phyloP scores from a whole-genome alignment of 768 basidiomycete genomes.

The Zangia roseola region DNA sequence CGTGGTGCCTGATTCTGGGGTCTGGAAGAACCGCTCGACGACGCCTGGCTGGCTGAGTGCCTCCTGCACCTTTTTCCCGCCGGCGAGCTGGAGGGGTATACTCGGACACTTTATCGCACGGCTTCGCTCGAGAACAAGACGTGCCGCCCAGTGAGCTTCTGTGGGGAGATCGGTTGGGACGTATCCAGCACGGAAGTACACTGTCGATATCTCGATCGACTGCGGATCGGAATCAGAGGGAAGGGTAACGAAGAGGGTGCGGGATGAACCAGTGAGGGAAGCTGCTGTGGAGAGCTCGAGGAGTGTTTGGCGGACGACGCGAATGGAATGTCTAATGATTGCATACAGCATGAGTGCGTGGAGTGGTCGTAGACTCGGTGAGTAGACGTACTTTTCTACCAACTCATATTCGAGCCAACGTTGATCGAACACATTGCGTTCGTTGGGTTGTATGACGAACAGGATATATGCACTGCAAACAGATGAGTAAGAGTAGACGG shows the following conservation, averaged over 20 bases:
- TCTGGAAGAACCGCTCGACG: constrained; percentile 70
- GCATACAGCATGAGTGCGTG: background rate
- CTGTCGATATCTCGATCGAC: constrained; percentile 70
- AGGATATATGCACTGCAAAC: constrained; percentile 55
- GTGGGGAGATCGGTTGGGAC: constrained; percentile 78
- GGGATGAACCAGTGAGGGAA: constrained; percentile 45
- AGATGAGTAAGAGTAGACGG: background rate
- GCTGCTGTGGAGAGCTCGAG: constrained; percentile 62
- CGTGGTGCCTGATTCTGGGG: constrained; percentile 22
- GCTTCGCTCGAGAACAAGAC: constrained; percentile 77
- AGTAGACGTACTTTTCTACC: constrained; percentile 58
- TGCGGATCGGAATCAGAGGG: constrained; percentile 3
- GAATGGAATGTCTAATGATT: constrained; percentile 63
- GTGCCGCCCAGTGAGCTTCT: constrained; percentile 61
- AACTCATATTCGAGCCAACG: constrained; percentile 85
- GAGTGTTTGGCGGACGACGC: constrained; percentile 73
- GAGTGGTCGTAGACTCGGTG: too few species aligned
- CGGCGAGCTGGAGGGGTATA: constrained; percentile 90
- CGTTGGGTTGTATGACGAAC: constrained; percentile 86
- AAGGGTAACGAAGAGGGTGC: constrained; percentile 39
- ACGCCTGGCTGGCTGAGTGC: constrained; percentile 72
- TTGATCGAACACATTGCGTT: constrained; percentile 96
- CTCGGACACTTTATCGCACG: constrained; percentile 91
- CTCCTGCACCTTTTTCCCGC: constrained; percentile 94
- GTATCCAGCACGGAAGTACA: constrained; percentile 93